Base-by-base conservation (phyloP, 2,329 filamentous ascomycete genomes). In the Fonsecaea multimorphosa region DNA sequence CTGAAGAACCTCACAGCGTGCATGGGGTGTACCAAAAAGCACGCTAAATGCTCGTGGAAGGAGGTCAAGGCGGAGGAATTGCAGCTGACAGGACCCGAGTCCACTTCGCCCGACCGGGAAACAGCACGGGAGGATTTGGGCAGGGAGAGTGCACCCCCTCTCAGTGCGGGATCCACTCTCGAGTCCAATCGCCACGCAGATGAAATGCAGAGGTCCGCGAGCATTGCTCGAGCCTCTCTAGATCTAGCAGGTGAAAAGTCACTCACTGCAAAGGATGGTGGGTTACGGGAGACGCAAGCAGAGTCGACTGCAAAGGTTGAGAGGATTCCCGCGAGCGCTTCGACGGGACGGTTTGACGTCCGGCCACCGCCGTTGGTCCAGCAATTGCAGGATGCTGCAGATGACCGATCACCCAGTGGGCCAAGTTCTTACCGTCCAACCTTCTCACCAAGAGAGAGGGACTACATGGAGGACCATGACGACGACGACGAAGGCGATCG, bases 1-100 rank as follows among this genome's bases (percentile, higher is more conserved):
- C 81, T 93, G 55, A 96, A 96, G 78, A 91, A 96, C 68, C 82
- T 95, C 44, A 96, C 92, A 0, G 91, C 92, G 8, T 96, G 93
- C 74, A 87, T 90, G 76, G 92, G 91, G 24, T 96, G 92, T 76
- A 96, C 92, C 0, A 93, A 91, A 76, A 96, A 96, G 76, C 92
- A 96, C 75, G 91, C 91, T 22, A 93, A 93, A 73, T 96, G 92
- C 76, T 89, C 88, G 14, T 96, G 92, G 92, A 91, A 89, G 71
- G 87, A 90, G 52, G 86, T 95, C n/a, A 88, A 87, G 16, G 87
- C 91, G 34, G 89, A 90, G 2, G 93, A 96, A 72, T 69, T 87
- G 11, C 75, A 73, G 22, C 27, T 60, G 49, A 56, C 55, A 2
- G 58, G 51, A n/a, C 56, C 19, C 14, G 32, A 19, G 22, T 22